These are phyloP conservation scores for Chrysosporium keratinophilum DNA, from an alignment of 2,329 filamentous ascomycete species.

Conservation along the genomic window DNA sequence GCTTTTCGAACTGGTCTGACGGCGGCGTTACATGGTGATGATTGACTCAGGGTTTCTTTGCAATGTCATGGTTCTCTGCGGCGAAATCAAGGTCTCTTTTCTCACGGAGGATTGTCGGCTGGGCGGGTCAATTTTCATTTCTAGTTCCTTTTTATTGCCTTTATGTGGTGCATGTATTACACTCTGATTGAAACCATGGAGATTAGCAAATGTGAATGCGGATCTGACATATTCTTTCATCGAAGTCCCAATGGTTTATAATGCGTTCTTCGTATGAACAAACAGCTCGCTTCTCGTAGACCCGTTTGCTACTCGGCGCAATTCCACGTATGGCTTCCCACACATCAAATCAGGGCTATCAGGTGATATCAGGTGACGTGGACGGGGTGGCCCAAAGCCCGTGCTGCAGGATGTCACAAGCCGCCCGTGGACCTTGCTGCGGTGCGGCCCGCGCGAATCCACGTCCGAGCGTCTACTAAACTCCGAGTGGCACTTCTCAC, in stretches of 20 bases:
- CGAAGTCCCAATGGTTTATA: too few species aligned
- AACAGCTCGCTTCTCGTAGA: background rate
- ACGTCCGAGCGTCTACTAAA: too few species aligned
- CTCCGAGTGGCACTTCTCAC: too few species aligned
- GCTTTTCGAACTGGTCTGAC: background rate
- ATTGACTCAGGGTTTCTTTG: background rate
- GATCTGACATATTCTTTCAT: background rate
- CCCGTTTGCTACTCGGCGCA: background rate
- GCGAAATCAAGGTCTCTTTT: constrained; percentile 7
- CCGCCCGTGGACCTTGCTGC: too few species aligned
- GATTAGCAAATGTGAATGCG: background rate
- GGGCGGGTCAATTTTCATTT: background rate
- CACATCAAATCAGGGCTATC: background rate
- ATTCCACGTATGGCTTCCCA: too few species aligned
- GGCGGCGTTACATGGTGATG: constrained; percentile 6
- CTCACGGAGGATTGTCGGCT: background rate
- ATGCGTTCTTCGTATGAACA: background rate
- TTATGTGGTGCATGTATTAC: background rate
- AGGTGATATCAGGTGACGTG: constrained; percentile 4
- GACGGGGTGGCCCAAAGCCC: background rate
- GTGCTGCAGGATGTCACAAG: background rate
- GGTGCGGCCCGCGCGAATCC: too few species aligned
- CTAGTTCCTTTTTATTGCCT: background rate
- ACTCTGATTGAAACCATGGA: background rate
- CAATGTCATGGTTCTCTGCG: background rate